Evolutionary conservation across 129 eudicot species (phyloP), one percentile per base, ranked within the genome.

Genomic region (Solidago caesia): DNA sequence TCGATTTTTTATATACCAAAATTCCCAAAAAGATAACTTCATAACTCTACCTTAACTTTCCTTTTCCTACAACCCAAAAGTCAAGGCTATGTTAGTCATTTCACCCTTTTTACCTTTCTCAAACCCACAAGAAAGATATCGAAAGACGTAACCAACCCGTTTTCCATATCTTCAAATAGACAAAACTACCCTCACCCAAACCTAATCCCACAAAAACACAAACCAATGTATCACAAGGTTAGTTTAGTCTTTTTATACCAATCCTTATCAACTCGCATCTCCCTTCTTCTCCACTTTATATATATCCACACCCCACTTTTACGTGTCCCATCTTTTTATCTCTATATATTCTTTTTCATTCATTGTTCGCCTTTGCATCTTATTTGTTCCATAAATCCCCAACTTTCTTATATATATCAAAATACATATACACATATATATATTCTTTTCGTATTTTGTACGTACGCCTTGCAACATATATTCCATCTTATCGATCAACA

Each of bases 251-350:
- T 72, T 57, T 43, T 26, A 33, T 8, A 33, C 8, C 0, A 57
- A 67, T 27, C 56, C 73, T 66, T 12, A 12, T 25, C 5, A 9
- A 46, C 51, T 13, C 1, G 7, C 29, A n/a, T n/a, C 61, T n/a
- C 60, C 10, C 27, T 5, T 21, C 21, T 21, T 21, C 67, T 42
- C 15, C 42, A 39, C 72, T 64, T 64, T 79, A 79, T 72, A 72
- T 79, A 79, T 65, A 72, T 42, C 74, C 74, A 44, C 64, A 27
- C 9, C n/a, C 41, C 11, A 67, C n/a, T 43, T 67, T 44, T 14
- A 2, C 52, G 3, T 66, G 47, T 64, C 8, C 69, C 62, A 68
- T 21, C 70, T 16, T 77, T 77, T 65, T 64, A 27, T 61, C 66
- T 61, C 66, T 8, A 21, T 7, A 6, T 59, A 0, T 3, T 5